A percentile compares a stretch with the other conserved stretches of the same genome.
Evolutionary conservation across 2,329 filamentous ascomycete genomes (phyloP).

Genomic region (Alternaria novae-zelandiae): DNA sequence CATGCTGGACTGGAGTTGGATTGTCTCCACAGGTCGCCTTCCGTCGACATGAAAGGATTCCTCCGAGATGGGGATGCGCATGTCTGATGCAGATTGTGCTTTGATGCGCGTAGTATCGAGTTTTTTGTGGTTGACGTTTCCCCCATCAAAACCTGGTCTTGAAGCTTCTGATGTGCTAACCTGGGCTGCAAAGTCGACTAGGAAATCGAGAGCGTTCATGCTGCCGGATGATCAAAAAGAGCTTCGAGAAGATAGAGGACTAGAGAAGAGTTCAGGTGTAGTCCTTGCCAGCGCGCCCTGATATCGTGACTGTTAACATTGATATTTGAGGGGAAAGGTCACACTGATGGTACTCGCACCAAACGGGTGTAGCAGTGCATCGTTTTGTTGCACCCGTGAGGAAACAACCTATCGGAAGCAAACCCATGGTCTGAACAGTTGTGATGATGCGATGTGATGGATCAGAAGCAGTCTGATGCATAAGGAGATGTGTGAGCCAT

Average conservation of each 20-base stretch:
- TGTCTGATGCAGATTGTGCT: background rate
- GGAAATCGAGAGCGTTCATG: constrained; percentile 26
- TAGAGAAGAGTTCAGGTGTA: background rate
- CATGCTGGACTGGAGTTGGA: background rate
- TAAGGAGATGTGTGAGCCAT: background rate
- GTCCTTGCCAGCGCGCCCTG: background rate
- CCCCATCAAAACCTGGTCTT: background rate
- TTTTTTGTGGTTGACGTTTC: background rate
- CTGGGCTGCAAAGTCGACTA: constrained; percentile 22
- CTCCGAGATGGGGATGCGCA: background rate
- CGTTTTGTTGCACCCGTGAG: constrained; percentile 1
- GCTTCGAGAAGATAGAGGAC: background rate
- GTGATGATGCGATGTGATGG: background rate
- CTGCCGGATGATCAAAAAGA: background rate
- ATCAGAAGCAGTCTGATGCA: background rate
- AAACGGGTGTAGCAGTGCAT: constrained; percentile 6
- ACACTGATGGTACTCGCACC: constrained; percentile 1
- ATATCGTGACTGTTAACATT: background rate
- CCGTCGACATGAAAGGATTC: background rate
- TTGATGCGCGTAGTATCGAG: background rate
- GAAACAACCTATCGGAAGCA: background rate
- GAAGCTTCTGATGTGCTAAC: background rate
- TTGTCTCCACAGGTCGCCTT: background rate
- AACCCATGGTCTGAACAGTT: background rate
- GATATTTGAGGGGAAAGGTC: background rate